Evolutionary conservation across 2,329 filamentous ascomycete species (phyloP).

Genomic region (Beauveria sp.): DNA sequence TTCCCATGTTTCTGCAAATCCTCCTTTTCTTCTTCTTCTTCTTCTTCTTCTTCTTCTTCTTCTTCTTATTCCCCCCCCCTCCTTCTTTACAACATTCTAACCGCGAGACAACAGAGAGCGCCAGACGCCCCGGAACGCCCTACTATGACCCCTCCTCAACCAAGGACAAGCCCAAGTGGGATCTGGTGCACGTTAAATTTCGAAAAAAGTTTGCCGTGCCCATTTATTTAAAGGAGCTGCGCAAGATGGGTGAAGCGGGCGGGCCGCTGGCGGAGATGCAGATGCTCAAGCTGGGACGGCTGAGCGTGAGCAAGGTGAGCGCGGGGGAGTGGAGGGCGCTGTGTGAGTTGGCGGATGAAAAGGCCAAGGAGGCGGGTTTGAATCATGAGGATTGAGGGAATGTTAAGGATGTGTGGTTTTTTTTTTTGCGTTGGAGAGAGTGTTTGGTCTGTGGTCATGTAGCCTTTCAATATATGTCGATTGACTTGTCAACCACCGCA

Average conservation of each 20-base stretch:
- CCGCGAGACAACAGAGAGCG: constrained; percentile 21
- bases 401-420: background rate
- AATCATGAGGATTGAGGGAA: constrained; percentile 23
- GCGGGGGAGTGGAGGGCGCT: constrained; percentile 59
- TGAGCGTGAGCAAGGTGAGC: constrained; percentile 71
- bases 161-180: constrained; percentile 57
- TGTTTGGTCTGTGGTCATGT: background rate
- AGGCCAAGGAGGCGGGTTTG: constrained; percentile 30
- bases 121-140: constrained; percentile 36
- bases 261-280: constrained; percentile 67
- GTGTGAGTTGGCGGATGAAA: constrained; percentile 41
- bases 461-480: too few species aligned
- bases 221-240: constrained; percentile 65
- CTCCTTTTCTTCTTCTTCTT: too few species aligned
- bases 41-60: too few species aligned
- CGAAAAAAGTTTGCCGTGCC: constrained; percentile 69
- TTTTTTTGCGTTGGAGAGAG: background rate
- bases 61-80: background rate
- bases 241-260: constrained; percentile 49
- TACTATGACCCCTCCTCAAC: constrained; percentile 79
- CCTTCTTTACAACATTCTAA: background rate
- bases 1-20: background rate
- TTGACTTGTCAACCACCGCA: too few species aligned
- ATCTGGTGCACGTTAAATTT: constrained; percentile 81
- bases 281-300: constrained; percentile 69